A percentile compares a stretch with the other conserved stretches of the same genome.
These are phyloP conservation scores for Lachnellula hyalina DNA, from an alignment of 2,329 filamentous ascomycete species.

Conservation along the genomic window DNA sequence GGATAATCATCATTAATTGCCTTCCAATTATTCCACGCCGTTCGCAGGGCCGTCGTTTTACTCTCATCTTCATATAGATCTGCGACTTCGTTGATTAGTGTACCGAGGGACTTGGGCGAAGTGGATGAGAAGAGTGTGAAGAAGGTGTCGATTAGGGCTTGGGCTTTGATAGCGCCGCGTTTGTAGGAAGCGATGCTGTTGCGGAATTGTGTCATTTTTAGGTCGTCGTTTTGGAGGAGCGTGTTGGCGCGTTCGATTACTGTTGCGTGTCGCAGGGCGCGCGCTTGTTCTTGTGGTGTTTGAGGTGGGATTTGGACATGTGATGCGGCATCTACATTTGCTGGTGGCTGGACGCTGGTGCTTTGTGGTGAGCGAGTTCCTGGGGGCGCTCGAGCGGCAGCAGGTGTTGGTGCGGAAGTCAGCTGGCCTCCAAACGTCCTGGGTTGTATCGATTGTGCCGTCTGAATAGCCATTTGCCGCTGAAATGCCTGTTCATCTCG, in stretches of 20 bases:
- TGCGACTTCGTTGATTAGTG: slow-evolving; percentile 82
- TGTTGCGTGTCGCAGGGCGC: slow-evolving; percentile 71
- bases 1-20: slow-evolving; percentile 96
- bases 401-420: slow-evolving; percentile 39
- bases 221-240: slow-evolving; percentile 70
- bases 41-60: slow-evolving; percentile 69
- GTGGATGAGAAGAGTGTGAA: slow-evolving; percentile 79
- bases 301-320: slow-evolving; percentile 44
- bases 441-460: slow-evolving; percentile 71
- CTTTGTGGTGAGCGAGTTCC: slow-evolving; percentile 9
- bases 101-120: slow-evolving; percentile 74
- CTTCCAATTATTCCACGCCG: slow-evolving; percentile 92
- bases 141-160: slow-evolving; percentile 78
- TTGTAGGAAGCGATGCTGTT: slow-evolving; percentile 74
- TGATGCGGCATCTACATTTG: slow-evolving; percentile 17
- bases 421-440: slow-evolving; percentile 83
- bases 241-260: slow-evolving; percentile 82
- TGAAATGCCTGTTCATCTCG: slow-evolving; percentile 90
- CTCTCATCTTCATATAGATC: slow-evolving; percentile 82
- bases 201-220: slow-evolving; percentile 75
- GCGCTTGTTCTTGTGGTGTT: slow-evolving; percentile 74
- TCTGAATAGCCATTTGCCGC: slow-evolving; percentile 85
- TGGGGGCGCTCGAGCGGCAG: slow-evolving; percentile 40
- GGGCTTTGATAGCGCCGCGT: slow-evolving; percentile 61
- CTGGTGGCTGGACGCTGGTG: slow-evolving; percentile 13